phyloP scores from a whole-genome alignment of 1,139 yeast species.

The Candida pseudoviswanathii region DNA sequence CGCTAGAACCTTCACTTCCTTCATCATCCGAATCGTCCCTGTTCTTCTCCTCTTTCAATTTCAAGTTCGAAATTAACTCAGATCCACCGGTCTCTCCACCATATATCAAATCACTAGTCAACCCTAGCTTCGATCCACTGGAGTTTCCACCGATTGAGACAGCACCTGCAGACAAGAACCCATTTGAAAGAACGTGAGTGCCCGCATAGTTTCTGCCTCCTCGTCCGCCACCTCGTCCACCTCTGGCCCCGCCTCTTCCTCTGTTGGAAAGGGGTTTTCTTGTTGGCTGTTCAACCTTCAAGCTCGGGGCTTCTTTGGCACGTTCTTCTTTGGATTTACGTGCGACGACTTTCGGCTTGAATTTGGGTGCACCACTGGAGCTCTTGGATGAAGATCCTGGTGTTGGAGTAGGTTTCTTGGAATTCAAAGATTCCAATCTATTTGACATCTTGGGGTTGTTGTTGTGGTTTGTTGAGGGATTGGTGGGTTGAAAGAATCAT shows the following conservation, averaged over 20 bases:
- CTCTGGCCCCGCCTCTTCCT: slow-evolving; percentile 31
- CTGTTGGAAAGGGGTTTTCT: slow-evolving; percentile 25
- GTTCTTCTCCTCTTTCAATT: slow-evolving; percentile 30
- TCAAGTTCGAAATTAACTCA: slow-evolving; percentile 42
- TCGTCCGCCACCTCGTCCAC: slow-evolving; percentile 40
- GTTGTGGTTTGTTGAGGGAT: slow-evolving; percentile 1
- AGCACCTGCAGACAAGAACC: slow-evolving; percentile 71
- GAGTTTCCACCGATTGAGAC: slow-evolving; percentile 49
- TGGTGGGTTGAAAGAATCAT: slow-evolving; percentile 4
- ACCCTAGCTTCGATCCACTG: slow-evolving; percentile 28
- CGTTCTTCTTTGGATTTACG: slow-evolving; percentile 83
- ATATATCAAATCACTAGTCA: slow-evolving; percentile 30
- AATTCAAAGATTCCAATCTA: slow-evolving; percentile 46
- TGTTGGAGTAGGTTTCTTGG: slow-evolving; percentile 29
- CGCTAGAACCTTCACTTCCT: slow-evolving; percentile 14
- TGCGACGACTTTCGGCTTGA: slow-evolving; percentile 82
- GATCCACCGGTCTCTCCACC: slow-evolving; percentile 23
- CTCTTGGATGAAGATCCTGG: neutral
- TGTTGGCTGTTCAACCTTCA: slow-evolving; percentile 38
- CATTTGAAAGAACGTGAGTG: slow-evolving; percentile 69
- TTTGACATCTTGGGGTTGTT: slow-evolving; percentile 36
- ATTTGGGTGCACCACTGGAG: slow-evolving; percentile 39
- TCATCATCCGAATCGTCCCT: slow-evolving; percentile 31
- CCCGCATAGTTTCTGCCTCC: slow-evolving; percentile 55
- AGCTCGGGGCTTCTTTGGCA: slow-evolving; percentile 67